A percentile compares a stretch with the other conserved stretches of the same genome.
Conservation (phyloP, 2,329 filamentous ascomycete genomes). For the Fusarium sororula region DNA sequence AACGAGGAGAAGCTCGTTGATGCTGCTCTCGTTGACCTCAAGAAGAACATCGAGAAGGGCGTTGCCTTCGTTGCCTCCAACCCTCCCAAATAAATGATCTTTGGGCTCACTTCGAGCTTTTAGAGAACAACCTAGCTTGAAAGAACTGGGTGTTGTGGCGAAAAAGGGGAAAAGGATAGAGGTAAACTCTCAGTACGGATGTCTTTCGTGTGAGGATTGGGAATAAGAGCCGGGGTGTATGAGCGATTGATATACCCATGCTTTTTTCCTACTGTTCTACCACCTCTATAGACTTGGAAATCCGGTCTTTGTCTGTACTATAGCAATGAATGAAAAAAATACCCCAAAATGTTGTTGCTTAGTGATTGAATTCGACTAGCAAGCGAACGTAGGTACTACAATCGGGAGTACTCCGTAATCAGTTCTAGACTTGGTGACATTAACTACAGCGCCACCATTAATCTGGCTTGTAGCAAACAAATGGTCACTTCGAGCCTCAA, state of each 20-base stretch:
- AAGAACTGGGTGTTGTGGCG: conserved; percentile 10
- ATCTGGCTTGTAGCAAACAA: no score
- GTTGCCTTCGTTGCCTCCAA: conserved; percentile 67
- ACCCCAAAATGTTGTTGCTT: conserved; percentile 11
- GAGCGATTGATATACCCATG: conserved; percentile 37
- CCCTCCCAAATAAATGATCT: conserved; percentile 64
- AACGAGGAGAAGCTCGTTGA: conserved; percentile 91
- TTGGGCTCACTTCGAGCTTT: conserved; percentile 5
- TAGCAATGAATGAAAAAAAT: conserved; percentile 44
- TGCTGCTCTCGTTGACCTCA: conserved; percentile 82
- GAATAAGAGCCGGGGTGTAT: conserved; percentile 26
- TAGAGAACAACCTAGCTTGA: neutral
- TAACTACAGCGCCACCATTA: neutral
- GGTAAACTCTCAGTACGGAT: conserved; percentile 22
- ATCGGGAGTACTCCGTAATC: neutral
- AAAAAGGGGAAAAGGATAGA: conserved; percentile 28
- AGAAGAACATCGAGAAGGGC: conserved; percentile 97
- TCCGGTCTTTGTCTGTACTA: conserved; percentile 49
- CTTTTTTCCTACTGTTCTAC: conserved; percentile 41
- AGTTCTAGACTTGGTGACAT: no score
- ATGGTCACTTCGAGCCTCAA: neutral
- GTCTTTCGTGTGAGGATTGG: conserved; percentile 24
- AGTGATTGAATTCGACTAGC: neutral
- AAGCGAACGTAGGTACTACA: neutral
- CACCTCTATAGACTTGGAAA: conserved; percentile 47